Percentiles rank a stretch among this genome's conserved stretches.
Conservation (phyloP, 2,329 filamentous ascomycete species). For the Allantophomopsis cytisporea region DNA sequence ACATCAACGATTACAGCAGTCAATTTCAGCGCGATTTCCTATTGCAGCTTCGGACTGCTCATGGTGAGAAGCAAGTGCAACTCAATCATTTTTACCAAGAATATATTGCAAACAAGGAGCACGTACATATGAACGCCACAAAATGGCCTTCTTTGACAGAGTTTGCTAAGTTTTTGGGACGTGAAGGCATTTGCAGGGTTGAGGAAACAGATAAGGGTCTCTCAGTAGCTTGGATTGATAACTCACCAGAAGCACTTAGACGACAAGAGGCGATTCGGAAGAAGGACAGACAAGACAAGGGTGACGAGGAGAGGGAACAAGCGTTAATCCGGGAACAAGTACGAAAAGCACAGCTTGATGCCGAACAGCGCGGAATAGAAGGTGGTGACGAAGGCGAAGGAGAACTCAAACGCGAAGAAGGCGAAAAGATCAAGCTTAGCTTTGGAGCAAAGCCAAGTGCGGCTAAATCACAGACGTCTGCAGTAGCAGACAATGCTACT, state of each 20-base stretch:
- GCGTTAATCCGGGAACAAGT: constrained; percentile 76
- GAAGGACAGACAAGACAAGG: constrained; percentile 78
- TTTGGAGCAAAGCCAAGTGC: constrained; percentile 36
- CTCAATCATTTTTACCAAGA: constrained; percentile 93
- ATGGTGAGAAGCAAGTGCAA: constrained; percentile 81
- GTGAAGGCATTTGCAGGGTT: constrained; percentile 78
- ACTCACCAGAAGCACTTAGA: constrained; percentile 71
- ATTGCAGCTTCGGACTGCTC: constrained; percentile 62
- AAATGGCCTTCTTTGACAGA: constrained; percentile 81
- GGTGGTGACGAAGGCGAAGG: constrained; percentile 20
- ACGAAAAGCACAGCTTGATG: constrained; percentile 52
- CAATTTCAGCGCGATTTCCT: constrained; percentile 77
- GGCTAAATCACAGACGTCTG: constrained; percentile 8
- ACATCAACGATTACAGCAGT: constrained; percentile 68
- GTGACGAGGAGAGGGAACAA: constrained; percentile 83
- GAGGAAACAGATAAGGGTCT: constrained; percentile 83
- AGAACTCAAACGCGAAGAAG: constrained; percentile 46
- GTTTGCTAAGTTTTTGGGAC: constrained; percentile 74
- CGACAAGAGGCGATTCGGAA: constrained; percentile 68
- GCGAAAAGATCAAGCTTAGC: constrained; percentile 63
- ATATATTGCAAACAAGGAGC: constrained; percentile 77
- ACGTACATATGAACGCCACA: constrained; percentile 90
- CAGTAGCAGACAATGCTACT: not conserved
- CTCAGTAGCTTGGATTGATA: constrained; percentile 83
- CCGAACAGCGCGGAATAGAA: constrained; percentile 25